phyloP scores from a whole-genome alignment of 108 stramenopile genomes.

The Pseudonitzschia delicatissima region DNA sequence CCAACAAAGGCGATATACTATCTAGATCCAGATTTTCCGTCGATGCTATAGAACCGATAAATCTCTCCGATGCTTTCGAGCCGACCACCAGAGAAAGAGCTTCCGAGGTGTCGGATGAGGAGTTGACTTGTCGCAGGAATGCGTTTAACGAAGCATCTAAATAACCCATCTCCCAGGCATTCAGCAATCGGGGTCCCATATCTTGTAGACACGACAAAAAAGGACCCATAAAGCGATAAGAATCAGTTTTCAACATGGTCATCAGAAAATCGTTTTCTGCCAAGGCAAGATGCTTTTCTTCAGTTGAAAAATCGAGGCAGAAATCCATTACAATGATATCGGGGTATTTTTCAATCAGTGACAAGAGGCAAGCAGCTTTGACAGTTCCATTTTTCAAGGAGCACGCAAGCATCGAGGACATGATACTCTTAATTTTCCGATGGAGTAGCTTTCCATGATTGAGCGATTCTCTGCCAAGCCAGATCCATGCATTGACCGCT shows the following conservation, averaged over 20 bases:
- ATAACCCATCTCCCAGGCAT: constrained; percentile 5
- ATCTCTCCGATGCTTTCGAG: not conserved
- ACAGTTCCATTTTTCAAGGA: not conserved
- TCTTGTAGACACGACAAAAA: not conserved
- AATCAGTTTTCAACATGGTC: not conserved
- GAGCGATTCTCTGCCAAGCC: constrained; percentile 1
- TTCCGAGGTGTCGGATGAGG: not conserved
- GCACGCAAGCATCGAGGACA: not conserved
- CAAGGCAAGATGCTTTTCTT: not conserved
- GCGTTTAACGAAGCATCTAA: not conserved
- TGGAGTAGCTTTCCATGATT: not conserved
- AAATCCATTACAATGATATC: not conserved
- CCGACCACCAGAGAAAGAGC: not conserved
- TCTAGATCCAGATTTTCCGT: not conserved
- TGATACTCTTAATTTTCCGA: not conserved
- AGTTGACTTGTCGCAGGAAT: not conserved
- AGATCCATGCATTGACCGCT: constrained; percentile 6
- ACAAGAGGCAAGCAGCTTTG: not conserved
- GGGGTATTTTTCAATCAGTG: not conserved
- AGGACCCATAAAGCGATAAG: not conserved
- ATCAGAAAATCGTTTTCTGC: constrained; percentile 1
- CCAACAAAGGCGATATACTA: not conserved
- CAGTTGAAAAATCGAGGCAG: constrained; percentile 15
- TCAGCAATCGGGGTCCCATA: not conserved
- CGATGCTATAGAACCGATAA: not conserved